Conservation (phyloP, 371 early-diverging fungal genomes). For the Basidiobolus meristosporus region DNA sequence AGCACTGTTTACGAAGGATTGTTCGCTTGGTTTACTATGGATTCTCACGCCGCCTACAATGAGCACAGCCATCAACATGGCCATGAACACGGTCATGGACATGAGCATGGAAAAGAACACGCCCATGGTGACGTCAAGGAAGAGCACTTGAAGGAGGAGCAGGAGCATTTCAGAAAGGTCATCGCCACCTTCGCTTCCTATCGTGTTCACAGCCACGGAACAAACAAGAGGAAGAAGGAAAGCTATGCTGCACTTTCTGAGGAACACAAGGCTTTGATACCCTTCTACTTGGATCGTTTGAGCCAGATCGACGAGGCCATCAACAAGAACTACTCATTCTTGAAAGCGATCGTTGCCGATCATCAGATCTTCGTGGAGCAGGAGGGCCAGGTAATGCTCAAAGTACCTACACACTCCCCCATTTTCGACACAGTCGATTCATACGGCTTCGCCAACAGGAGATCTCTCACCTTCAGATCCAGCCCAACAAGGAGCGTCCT, state of each 20-base stretch:
- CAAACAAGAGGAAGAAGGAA: conserved; percentile 47
- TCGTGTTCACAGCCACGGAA: conserved; percentile 33
- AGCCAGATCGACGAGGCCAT: conserved; percentile 15
- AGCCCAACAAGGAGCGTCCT: conserved; percentile 10
- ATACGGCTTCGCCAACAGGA: conserved; percentile 2
- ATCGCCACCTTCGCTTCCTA: conserved; percentile 53
- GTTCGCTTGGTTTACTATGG: too few relatives aligned
- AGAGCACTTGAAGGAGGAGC: conserved; percentile 12
- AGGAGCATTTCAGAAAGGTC: conserved; percentile 32
- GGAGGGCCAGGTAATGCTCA: background rate
- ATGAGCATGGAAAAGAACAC: background rate
- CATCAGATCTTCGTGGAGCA: too few relatives aligned
- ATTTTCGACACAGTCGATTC: conserved; percentile 1
- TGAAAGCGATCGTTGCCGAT: too few relatives aligned
- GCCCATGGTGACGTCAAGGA: conserved; percentile 1
- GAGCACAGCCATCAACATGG: too few relatives aligned
- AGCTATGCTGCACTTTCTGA: conserved; percentile 39
- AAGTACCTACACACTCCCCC: background rate
- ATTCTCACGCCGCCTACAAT: too few relatives aligned
- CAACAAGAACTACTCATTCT: conserved; percentile 16
- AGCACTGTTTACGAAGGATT: too few relatives aligned
- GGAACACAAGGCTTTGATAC: conserved; percentile 31
- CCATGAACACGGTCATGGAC: conserved; percentile 5
- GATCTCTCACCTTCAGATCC: conserved; percentile 6
- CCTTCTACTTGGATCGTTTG: conserved; percentile 12